Evolutionary conservation across 345 rosid genomes (phyloP).

Genomic region (Murraya paniculata): DNA sequence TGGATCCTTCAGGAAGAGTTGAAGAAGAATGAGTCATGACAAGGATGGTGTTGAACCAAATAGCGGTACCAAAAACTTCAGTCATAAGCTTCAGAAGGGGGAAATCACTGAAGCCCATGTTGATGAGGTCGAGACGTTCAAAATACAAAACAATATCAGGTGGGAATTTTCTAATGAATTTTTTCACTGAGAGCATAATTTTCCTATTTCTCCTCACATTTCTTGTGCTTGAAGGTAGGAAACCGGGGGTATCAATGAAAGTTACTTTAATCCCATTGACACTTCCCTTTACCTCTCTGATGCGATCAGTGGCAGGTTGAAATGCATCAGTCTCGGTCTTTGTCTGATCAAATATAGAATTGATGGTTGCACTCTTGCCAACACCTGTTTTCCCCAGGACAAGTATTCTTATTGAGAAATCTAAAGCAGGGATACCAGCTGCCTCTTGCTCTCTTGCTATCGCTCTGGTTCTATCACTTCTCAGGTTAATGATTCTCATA

Average conservation of each 20-base stretch:
- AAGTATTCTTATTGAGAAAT: slow-evolving; percentile 71
- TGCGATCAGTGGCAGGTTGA: slow-evolving; percentile 58
- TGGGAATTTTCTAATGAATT: slow-evolving; percentile 66
- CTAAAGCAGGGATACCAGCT: slow-evolving; percentile 58
- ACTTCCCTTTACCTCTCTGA: slow-evolving; percentile 70
- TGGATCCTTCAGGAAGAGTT: slow-evolving; percentile 65
- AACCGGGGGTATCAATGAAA: slow-evolving; percentile 92
- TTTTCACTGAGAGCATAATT: slow-evolving; percentile 64
- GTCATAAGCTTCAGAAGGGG: slow-evolving; percentile 80
- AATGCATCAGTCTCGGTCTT: slow-evolving; percentile 76
- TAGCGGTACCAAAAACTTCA: slow-evolving; percentile 64
- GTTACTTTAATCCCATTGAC: slow-evolving; percentile 68
- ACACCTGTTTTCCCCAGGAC: slow-evolving; percentile 94
- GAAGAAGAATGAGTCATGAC: slow-evolving; percentile 86
- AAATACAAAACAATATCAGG: slow-evolving; percentile 80
- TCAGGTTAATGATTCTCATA: slow-evolving; percentile 48
- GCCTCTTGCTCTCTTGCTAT: slow-evolving; percentile 73
- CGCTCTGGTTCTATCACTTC: slow-evolving; percentile 46
- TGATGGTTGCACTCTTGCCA: slow-evolving; percentile 96
- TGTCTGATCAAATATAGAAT: slow-evolving; percentile 70
- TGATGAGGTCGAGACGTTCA: slow-evolving; percentile 75
- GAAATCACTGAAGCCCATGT: slow-evolving; percentile 56
- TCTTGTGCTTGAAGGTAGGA: slow-evolving; percentile 50
- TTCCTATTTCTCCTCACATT: slow-evolving; percentile 67
- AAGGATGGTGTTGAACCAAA: slow-evolving; percentile 89